Percentiles rank a stretch among this genome's conserved stretches.
Conservation (phyloP, 2,329 filamentous ascomycete species). For the Colletotrichum tamarilloi region DNA sequence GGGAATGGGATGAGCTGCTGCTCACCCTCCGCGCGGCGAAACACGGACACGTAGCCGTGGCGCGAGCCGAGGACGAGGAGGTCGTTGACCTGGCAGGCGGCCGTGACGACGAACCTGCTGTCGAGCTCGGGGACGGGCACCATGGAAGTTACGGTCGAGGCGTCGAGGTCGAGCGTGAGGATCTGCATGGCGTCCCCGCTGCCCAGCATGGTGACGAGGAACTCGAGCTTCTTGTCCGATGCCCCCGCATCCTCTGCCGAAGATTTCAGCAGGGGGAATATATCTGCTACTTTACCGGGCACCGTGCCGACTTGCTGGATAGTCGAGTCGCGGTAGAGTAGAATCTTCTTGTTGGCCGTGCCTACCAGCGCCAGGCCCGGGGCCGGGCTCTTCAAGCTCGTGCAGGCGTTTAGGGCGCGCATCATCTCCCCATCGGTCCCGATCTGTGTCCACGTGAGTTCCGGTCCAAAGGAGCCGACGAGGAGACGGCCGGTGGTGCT, state of each 20-base stretch:
- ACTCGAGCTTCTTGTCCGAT: conserved; percentile 39
- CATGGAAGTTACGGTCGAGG: conserved; percentile 43
- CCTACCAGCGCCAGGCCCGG: conserved; percentile 58
- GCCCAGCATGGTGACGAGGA: conserved; percentile 60
- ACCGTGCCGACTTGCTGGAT: conserved; percentile 52
- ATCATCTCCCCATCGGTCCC: conserved; percentile 45
- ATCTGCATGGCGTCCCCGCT: conserved; percentile 53
- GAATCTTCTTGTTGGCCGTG: conserved; percentile 60
- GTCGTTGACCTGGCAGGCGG: conserved; percentile 53
- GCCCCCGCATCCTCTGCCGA: neutral
- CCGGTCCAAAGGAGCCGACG: conserved; percentile 50
- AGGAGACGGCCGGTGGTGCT: conserved; percentile 72
- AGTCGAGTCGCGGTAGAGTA: conserved; percentile 50
- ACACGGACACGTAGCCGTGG: conserved; percentile 59
- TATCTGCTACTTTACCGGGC: conserved; percentile 61
- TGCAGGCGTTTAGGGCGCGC: conserved; percentile 57
- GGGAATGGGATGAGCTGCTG: conserved; percentile 43
- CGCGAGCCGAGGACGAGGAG: conserved; percentile 66
- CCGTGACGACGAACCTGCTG: conserved; percentile 61
- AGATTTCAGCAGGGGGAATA: conserved; percentile 51
- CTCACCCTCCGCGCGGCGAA: conserved; percentile 40
- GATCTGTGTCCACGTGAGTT: conserved; percentile 57
- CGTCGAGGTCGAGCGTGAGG: conserved; percentile 50
- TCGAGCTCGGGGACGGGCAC: conserved; percentile 52
- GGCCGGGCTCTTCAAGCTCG: conserved; percentile 55